phyloP scores from a whole-genome alignment of 2,329 filamentous ascomycete genomes.

The Epichloe gansuensis region DNA sequence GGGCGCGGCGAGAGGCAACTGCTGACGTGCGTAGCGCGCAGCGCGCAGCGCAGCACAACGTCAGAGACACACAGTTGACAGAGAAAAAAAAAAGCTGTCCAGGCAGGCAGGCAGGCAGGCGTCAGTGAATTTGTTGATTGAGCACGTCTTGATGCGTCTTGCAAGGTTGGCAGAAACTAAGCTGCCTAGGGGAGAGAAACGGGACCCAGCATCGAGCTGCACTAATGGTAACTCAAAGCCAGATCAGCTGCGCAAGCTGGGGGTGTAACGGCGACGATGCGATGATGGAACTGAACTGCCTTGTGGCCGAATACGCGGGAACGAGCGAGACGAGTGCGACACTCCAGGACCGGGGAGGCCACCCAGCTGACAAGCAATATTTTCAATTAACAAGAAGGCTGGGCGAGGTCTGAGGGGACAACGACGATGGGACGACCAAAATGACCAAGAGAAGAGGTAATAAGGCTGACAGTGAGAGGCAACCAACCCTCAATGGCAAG shows the following conservation, averaged over 20 bases:
- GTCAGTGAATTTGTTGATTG: too few species aligned
- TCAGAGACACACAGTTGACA: background rate
- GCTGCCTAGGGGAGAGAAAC: conserved; percentile 1
- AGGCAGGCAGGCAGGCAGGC: background rate
- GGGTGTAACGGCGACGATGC: too few species aligned
- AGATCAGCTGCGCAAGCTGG: too few species aligned
- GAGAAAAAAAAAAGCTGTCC: background rate
- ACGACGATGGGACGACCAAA: background rate
- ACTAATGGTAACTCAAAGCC: background rate
- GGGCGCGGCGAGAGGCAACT: background rate
- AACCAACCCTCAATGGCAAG: background rate
- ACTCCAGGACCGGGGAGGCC: background rate
- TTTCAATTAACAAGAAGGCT: too few species aligned
- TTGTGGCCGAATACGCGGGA: background rate
- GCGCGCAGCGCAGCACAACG: too few species aligned
- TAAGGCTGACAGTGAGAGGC: background rate
- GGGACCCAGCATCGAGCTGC: conserved; percentile 2
- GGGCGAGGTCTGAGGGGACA: background rate
- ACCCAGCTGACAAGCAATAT: background rate
- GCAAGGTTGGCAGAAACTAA: background rate
- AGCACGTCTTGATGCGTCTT: background rate
- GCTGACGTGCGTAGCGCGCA: too few species aligned
- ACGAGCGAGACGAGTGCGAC: background rate
- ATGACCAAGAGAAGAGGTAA: background rate
- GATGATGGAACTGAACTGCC: background rate